A percentile compares a stretch with the other conserved stretches of the same genome.
Evolutionary conservation across 306 rosid genomes (phyloP).

Genomic region (Cucurbita ficifolia): DNA sequence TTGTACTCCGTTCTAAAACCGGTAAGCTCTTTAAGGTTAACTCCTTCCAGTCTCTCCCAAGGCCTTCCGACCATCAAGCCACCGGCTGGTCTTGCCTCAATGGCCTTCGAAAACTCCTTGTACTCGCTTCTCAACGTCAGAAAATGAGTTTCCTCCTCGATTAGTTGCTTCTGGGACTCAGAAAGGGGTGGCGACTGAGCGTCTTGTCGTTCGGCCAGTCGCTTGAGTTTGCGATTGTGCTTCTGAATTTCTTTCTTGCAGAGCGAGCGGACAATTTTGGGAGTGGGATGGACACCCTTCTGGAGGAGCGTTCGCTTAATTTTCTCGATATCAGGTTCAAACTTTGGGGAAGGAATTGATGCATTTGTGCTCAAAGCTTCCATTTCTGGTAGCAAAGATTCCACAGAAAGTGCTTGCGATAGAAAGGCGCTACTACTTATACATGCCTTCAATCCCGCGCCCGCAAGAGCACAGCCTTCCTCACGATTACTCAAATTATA

Average conservation of each 20-base stretch:
- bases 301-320: conserved; percentile 42
- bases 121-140: conserved; percentile 42
- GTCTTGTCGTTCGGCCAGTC: conserved; percentile 11
- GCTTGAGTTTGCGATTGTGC: conserved; percentile 47
- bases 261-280: conserved; percentile 62
- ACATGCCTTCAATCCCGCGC: neutral
- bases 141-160: conserved; percentile 38
- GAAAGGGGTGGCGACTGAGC: conserved; percentile 24
- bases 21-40: conserved; percentile 33
- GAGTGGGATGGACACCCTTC: conserved; percentile 48
- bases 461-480: neutral
- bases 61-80: conserved; percentile 49
- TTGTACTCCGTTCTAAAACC: conserved; percentile 12
- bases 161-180: conserved; percentile 22
- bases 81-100: conserved; percentile 16
- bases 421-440: neutral
- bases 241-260: conserved; percentile 78
- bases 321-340: conserved; percentile 46
- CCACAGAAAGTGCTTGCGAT: neutral
- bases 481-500: no score
- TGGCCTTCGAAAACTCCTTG: conserved; percentile 31
- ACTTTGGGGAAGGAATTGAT: conserved; percentile 20
- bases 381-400: conserved; percentile 20
- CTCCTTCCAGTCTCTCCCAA: conserved; percentile 43
- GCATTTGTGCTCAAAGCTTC: conserved; percentile 28